These are phyloP conservation scores for Eremomyces bilateralis DNA, from an alignment of 495 filamentous ascomycete species.

Conservation along the genomic window DNA sequence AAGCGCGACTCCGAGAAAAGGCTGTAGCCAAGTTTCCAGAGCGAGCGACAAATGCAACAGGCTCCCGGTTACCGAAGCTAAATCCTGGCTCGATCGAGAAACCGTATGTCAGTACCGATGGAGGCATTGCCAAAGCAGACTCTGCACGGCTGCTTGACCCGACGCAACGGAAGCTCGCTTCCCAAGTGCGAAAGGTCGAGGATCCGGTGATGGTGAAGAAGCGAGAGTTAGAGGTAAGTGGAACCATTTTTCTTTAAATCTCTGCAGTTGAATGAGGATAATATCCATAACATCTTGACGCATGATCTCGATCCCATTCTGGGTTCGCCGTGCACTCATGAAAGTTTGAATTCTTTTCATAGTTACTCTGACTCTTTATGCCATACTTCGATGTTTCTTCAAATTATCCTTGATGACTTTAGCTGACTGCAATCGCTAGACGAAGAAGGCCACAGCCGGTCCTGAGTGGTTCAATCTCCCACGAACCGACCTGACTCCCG, in stretches of 20 bases:
- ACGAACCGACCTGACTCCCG: conserved; percentile 55
- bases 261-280: conserved; percentile 41
- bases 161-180: conserved; percentile 23
- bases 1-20: conserved; percentile 28
- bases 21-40: conserved; percentile 1
- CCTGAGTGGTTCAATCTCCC: conserved; percentile 69
- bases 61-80: conserved; percentile 23
- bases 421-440: conserved; percentile 19
- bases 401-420: conserved; percentile 3
- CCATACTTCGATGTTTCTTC: conserved; percentile 14
- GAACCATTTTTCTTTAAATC: conserved; percentile 1
- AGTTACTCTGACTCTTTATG: conserved; percentile 81
- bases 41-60: neutral
- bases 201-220: conserved; percentile 22
- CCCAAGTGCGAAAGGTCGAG: conserved; percentile 23
- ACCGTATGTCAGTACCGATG: conserved; percentile 27
- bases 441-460: conserved; percentile 38
- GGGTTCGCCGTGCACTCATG: conserved; percentile 47
- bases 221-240: conserved; percentile 26
- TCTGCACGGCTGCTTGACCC: conserved; percentile 22
- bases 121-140: conserved; percentile 27
- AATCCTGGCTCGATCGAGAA: conserved; percentile 16
- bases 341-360: conserved; percentile 70
- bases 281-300: conserved; percentile 41
- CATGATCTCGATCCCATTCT: conserved; percentile 51